Evolutionary conservation across 2,329 filamentous ascomycete genomes (phyloP), one percentile per base, ranked within the genome.

Genomic region (Chalaropsis thielavioides): DNA sequence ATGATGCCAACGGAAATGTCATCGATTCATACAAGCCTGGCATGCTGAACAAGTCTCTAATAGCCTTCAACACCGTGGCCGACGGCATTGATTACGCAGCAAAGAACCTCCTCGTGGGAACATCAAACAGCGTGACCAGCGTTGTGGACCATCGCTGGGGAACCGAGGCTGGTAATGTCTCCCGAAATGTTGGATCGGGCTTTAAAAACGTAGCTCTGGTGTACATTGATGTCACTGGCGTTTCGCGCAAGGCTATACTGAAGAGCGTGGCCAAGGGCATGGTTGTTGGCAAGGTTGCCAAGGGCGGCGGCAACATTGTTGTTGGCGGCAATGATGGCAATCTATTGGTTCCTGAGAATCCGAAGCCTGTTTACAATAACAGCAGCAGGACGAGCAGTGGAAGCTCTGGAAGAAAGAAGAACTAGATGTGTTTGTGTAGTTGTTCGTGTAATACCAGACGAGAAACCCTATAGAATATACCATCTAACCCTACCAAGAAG

Each of bases 241-340:
- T 99, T 1, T 95, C 89, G 64, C 82, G 94, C 51, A 84, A 86
- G 68, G 94, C 94, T 0, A 84, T 99, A 54, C 83, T 99, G 72
- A 99, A 96, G 79, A 90, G 88, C 51, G 94, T 97, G 0, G 94
- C 92, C 22, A 96, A 95, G 78, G 91, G 94, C 49, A 97, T 99
- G 94, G 86, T 95, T 0, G 85, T 95, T 4, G 90, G 90, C 43
- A 85, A 85, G 69, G 89, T 92, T 61, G 83, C 84, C 66, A 86
- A 86, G 44, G 88, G 87, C 3, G 84, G 88, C 1, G 83, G 90
- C 69, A 79, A 90, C 22, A 81, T 92, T 61, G 86, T 92, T 22
- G 88, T 88, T 0, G 87, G 86, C 22, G 83, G 81, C 59, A 83
- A 78, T 56, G 74, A 72, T 10, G 73, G 72, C 2, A 70, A 70